Conservation (phyloP, 1,139 yeast genomes). For the Saccharomyces hybrid region DNA sequence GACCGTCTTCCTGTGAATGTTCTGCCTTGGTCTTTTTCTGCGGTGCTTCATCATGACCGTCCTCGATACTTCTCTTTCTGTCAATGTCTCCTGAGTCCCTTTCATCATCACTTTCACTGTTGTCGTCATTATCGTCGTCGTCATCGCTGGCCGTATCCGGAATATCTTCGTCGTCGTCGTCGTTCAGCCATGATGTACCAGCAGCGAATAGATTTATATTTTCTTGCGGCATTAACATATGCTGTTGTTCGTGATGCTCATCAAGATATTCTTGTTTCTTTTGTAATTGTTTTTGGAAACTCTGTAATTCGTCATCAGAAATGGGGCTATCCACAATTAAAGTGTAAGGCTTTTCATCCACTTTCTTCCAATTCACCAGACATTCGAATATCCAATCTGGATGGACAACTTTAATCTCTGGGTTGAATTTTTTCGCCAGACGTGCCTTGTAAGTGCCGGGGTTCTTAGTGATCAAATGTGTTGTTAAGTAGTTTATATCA, state of each 20-base stretch:
- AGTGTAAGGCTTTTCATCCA: constrained; percentile 53
- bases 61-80: background rate
- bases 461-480: constrained; percentile 80
- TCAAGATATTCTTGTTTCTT: constrained; percentile 14
- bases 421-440: constrained; percentile 54
- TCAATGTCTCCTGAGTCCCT: constrained; percentile 9
- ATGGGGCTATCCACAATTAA: constrained; percentile 41
- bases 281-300: constrained; percentile 25
- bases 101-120: constrained; percentile 15
- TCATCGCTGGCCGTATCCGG: constrained; percentile 29
- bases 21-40: constrained; percentile 9
- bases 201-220: constrained; percentile 26
- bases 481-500: constrained; percentile 65
- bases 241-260: constrained; percentile 20
- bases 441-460: constrained; percentile 75
- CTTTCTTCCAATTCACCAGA: constrained; percentile 66
- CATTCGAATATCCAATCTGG: constrained; percentile 92
- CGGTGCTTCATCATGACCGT: constrained; percentile 3
- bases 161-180: constrained; percentile 31
- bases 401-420: constrained; percentile 68
- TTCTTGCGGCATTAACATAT: constrained; percentile 19
- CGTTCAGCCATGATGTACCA: constrained; percentile 31
- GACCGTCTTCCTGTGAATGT: constrained; percentile 6
- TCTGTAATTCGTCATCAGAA: constrained; percentile 33
- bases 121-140: constrained; percentile 20